phyloP scores from a whole-genome alignment of 768 basidiomycete genomes.

The Pholiota conissans region DNA sequence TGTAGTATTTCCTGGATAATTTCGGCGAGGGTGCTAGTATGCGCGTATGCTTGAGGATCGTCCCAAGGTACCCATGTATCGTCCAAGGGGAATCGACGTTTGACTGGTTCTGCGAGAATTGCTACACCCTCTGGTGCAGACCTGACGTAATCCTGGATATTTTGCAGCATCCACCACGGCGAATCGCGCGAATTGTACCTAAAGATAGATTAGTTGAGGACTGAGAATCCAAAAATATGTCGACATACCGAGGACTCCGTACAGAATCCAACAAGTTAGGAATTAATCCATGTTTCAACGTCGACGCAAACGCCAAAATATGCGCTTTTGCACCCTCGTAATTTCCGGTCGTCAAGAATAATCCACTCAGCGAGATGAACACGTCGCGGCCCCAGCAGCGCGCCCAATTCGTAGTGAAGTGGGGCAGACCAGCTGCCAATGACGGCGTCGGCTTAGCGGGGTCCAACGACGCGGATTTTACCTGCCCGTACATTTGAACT shows the following conservation, averaged over 20 bases:
- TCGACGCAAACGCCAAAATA: constrained; percentile 90
- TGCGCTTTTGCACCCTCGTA: constrained; percentile 84
- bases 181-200: constrained; percentile 97
- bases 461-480: constrained; percentile 88
- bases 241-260: constrained; percentile 70
- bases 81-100: constrained; percentile 92
- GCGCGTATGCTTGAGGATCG: constrained; percentile 78
- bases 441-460: constrained; percentile 70
- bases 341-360: constrained; percentile 93
- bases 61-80: constrained; percentile 95
- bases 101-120: constrained; percentile 78
- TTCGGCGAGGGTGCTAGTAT: constrained; percentile 86
- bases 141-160: constrained; percentile 90
- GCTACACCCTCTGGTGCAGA: constrained; percentile 83
- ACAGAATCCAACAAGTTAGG: constrained; percentile 94
- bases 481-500: constrained; percentile 88
- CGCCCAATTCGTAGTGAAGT: constrained; percentile 93
- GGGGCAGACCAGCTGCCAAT: constrained; percentile 92
- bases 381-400: constrained; percentile 96
- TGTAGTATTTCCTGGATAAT: constrained; percentile 96
- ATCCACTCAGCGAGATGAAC: constrained; percentile 90
- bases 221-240: background rate
- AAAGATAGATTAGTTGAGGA: background rate
- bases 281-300: constrained; percentile 93
- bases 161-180: constrained; percentile 99